These are phyloP conservation scores for Babesia caballi DNA, from an alignment of 169 alveolate species.

Conservation along the genomic window DNA sequence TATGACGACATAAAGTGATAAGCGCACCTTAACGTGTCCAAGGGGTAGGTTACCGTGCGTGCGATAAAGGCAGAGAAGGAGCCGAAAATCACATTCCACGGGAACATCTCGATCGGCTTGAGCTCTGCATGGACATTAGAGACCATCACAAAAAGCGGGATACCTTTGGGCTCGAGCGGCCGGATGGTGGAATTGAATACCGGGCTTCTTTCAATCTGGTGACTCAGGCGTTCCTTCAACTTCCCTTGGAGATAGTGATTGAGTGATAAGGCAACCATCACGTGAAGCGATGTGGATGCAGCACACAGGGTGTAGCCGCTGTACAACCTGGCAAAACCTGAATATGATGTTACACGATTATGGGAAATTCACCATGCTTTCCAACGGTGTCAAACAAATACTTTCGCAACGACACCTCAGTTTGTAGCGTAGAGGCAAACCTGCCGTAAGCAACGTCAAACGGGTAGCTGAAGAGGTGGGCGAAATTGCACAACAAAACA, in stretches of 20 bases:
- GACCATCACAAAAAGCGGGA: neutral
- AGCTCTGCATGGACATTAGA: conserved; percentile 13
- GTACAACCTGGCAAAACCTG: conserved; percentile 49
- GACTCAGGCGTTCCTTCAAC: conserved; percentile 36
- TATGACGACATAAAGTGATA: neutral
- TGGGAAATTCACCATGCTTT: conserved; percentile 2
- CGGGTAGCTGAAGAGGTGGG: conserved; percentile 63
- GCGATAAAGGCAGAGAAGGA: conserved; percentile 48
- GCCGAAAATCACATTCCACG: conserved; percentile 55
- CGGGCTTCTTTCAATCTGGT: conserved; percentile 37
- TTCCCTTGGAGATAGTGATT: conserved; percentile 44
- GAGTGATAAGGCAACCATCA: conserved; percentile 33
- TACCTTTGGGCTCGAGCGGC: conserved; percentile 49
- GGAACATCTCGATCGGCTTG: conserved; percentile 62
- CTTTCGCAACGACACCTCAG: neutral
- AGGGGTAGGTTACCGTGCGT: conserved; percentile 50
- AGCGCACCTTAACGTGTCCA: conserved; percentile 55
- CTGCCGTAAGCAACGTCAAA: conserved; percentile 59
- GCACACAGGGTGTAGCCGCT: conserved; percentile 56
- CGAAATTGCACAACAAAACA: conserved; percentile 11
- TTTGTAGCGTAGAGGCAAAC: conserved; percentile 7
- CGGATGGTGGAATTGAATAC: conserved; percentile 12
- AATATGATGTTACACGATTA: neutral
- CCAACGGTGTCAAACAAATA: neutral
- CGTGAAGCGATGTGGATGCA: conserved; percentile 39